phyloP scores from a whole-genome alignment of 768 basidiomycete genomes.

The Piloderma croceum region DNA sequence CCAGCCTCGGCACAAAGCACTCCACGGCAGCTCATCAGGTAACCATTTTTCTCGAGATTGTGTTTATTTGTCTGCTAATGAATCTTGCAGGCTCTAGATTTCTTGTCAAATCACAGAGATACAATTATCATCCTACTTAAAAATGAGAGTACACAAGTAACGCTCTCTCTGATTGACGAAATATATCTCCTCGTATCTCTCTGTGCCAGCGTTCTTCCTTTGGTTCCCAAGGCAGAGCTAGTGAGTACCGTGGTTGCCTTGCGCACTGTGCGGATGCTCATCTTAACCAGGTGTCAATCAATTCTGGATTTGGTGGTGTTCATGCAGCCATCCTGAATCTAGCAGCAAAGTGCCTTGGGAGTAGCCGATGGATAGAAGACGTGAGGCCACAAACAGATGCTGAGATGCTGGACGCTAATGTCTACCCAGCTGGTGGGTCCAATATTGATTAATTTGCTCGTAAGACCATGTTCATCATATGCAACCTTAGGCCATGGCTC shows the following conservation, averaged over 20 bases:
- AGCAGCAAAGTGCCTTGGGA: conserved; percentile 64
- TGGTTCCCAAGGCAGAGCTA: conserved; percentile 72
- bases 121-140: conserved; percentile 80
- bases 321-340: conserved; percentile 75
- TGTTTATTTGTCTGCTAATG: conserved; percentile 1
- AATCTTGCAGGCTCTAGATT: conserved; percentile 59
- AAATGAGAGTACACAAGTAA: conserved; percentile 58
- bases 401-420: conserved; percentile 52
- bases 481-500: conserved; percentile 40
- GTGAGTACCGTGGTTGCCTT: conserved; percentile 37
- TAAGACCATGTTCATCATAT: conserved; percentile 3
- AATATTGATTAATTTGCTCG: not conserved
- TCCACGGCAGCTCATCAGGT: conserved; percentile 67
- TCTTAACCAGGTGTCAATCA: conserved; percentile 43
- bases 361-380: conserved; percentile 49
- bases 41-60: conserved; percentile 7
- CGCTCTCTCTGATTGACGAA: conserved; percentile 68
- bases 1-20: conserved; percentile 70
- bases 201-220: conserved; percentile 60
- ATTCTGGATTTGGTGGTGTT: conserved; percentile 78
- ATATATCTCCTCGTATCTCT: conserved; percentile 73
- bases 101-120: conserved; percentile 77
- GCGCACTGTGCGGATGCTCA: conserved; percentile 3
- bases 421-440: conserved; percentile 48
- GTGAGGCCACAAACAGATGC: conserved; percentile 62